A percentile compares a stretch with the other conserved stretches of the same genome.
phyloP scores from a whole-genome alignment of 202 grass and related monocot genomes.

The Schoenoplectus triqueter region DNA sequence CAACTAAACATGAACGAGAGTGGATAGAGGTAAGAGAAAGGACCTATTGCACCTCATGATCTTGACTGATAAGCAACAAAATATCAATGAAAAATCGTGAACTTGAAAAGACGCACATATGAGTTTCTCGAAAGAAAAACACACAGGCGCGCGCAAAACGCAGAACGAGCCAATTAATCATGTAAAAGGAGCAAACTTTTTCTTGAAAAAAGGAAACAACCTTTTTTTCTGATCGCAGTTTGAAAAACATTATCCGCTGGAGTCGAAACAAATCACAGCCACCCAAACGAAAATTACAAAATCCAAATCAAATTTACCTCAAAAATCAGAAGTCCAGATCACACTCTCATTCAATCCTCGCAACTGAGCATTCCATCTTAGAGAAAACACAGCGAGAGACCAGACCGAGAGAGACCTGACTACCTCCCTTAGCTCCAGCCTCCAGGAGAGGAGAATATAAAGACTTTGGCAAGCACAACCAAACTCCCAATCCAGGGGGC shows the following conservation, averaged over 20 bases:
- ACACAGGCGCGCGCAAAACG: not conserved
- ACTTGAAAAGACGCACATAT: not conserved
- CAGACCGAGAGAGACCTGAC: not conserved
- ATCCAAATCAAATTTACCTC: conserved; percentile 24
- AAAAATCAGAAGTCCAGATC: conserved; percentile 17
- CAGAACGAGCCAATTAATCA: not conserved
- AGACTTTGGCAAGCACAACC: not conserved
- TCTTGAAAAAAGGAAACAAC: not conserved
- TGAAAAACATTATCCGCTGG: conserved; percentile 18
- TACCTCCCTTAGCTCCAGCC: not conserved
- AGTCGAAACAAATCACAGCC: not conserved
- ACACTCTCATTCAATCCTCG: not conserved
- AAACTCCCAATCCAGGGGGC: not conserved
- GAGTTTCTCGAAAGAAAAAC: not conserved
- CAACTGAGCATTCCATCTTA: conserved; percentile 26
- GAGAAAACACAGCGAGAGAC: not conserved
- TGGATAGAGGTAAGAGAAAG: not conserved
- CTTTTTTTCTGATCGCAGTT: not conserved
- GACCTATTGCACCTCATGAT: not conserved
- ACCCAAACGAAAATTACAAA: not conserved
- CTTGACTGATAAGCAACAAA: not conserved
- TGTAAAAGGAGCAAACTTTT: not conserved
- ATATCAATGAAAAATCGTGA: conserved; percentile 8
- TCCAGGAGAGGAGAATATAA: not conserved
- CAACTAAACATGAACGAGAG: conserved; percentile 2